Evolutionary conservation across 139 green algal species (phyloP).

Genomic region (Diplosphaera chodatii): DNA sequence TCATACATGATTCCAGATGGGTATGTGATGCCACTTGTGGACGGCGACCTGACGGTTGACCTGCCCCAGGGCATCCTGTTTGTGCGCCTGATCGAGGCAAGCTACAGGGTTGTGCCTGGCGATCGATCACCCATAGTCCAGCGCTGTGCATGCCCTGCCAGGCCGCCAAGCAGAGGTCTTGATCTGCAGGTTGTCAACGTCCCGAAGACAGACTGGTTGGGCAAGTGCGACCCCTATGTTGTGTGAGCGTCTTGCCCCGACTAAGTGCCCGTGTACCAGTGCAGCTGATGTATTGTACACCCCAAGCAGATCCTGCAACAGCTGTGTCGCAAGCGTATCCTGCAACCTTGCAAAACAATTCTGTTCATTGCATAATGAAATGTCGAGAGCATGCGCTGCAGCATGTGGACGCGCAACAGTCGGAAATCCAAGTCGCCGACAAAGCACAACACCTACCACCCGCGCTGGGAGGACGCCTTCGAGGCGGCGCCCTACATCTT

Average conservation of each 20-base stretch:
- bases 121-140: no score
- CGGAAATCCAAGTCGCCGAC: background rate
- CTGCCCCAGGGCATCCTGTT: constrained; percentile 19
- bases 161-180: no score
- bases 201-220: constrained; percentile 19
- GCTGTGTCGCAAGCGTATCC: no score
- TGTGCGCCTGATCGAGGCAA: constrained; percentile 23
- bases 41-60: background rate
- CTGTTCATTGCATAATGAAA: no score
- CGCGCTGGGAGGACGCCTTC: background rate
- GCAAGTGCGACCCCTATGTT: constrained; percentile 10
- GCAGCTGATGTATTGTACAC: no score
- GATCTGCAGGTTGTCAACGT: no score
- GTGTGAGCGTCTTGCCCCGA: constrained; percentile 2
- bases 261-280: no score
- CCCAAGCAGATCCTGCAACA: no score
- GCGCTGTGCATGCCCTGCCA: no score
- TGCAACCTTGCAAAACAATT: no score
- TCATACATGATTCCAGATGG: background rate
- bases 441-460: background rate
- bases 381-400: no score
- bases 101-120: no score
- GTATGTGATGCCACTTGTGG: background rate
- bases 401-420: background rate
- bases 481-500: background rate